A percentile compares a stretch with the other conserved stretches of the same genome.
These are phyloP conservation scores for Beauveria pseudobassiana DNA, from an alignment of 2,329 filamentous ascomycete genomes.

Conservation along the genomic window DNA sequence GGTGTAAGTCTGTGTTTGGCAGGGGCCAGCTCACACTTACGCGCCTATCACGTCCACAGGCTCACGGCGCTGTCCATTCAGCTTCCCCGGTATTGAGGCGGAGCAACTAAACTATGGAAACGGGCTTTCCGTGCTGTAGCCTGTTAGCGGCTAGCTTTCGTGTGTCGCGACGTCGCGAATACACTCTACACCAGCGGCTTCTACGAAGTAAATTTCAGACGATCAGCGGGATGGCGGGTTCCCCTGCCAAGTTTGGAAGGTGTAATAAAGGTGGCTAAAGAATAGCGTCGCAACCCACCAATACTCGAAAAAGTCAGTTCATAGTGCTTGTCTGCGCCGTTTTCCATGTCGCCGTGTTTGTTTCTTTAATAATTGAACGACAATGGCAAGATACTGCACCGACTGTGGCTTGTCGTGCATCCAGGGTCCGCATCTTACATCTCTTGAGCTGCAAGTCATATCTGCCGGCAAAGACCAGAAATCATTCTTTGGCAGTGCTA, in stretches of 20 bases:
- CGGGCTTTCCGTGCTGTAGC: not conserved
- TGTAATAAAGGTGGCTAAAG: not conserved
- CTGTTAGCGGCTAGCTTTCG: not conserved
- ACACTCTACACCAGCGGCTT: not conserved
- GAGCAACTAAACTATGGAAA: not conserved
- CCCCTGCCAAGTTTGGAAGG: not conserved
- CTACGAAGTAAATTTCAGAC: not conserved
- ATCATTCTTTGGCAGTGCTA: no score
- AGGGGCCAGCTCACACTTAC: not conserved
- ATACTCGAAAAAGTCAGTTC: not conserved
- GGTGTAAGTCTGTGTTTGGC: not conserved
- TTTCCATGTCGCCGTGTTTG: no score
- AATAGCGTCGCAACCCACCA: not conserved
- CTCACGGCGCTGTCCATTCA: not conserved
- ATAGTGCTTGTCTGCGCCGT: no score
- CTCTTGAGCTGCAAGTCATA: no score
- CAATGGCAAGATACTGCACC: no score
- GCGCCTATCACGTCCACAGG: not conserved
- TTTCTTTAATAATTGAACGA: no score
- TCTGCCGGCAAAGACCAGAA: no score
- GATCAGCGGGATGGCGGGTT: not conserved
- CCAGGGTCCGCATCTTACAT: no score
- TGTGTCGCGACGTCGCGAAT: not conserved
- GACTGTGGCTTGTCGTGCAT: no score
- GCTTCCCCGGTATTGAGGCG: constrained; percentile 1